Evolutionary conservation across 352 stramenopile genomes (phyloP).

Genomic region (Globisporangium splendens): DNA sequence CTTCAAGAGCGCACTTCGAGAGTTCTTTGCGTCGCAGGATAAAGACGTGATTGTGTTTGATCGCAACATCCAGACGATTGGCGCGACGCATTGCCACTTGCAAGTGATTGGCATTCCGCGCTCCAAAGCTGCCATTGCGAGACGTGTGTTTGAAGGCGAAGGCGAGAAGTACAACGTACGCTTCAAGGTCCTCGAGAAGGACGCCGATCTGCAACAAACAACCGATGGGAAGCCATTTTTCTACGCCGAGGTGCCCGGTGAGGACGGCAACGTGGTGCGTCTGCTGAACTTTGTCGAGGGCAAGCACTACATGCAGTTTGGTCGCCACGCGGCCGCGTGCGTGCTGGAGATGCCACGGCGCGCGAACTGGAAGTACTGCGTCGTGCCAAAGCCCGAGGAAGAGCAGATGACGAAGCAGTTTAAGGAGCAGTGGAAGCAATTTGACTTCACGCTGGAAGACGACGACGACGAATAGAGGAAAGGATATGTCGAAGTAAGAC

Average conservation of each 20-base stretch:
- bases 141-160: conserved; percentile 55
- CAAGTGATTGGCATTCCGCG: conserved; percentile 66
- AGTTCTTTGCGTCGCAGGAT: conserved; percentile 58
- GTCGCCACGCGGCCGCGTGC: conserved; percentile 55
- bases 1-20: conserved; percentile 57
- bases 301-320: conserved; percentile 86
- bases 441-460: conserved; percentile 63
- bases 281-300: conserved; percentile 64
- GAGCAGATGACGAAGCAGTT: conserved; percentile 62
- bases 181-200: conserved; percentile 41
- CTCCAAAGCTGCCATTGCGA: conserved; percentile 28
- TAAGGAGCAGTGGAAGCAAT: conserved; percentile 60
- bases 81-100: conserved; percentile 72
- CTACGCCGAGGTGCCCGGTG: conserved; percentile 61
- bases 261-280: conserved; percentile 25
- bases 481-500: background rate
- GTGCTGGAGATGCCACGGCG: conserved; percentile 61
- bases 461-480: conserved; percentile 20
- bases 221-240: conserved; percentile 56
- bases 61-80: conserved; percentile 70
- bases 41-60: conserved; percentile 79
- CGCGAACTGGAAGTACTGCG: conserved; percentile 83
- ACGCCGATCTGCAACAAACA: conserved; percentile 33
- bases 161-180: conserved; percentile 73
- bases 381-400: conserved; percentile 70